Conservation (phyloP, 2,329 filamentous ascomycete genomes). For the Colletotrichum siamense region DNA sequence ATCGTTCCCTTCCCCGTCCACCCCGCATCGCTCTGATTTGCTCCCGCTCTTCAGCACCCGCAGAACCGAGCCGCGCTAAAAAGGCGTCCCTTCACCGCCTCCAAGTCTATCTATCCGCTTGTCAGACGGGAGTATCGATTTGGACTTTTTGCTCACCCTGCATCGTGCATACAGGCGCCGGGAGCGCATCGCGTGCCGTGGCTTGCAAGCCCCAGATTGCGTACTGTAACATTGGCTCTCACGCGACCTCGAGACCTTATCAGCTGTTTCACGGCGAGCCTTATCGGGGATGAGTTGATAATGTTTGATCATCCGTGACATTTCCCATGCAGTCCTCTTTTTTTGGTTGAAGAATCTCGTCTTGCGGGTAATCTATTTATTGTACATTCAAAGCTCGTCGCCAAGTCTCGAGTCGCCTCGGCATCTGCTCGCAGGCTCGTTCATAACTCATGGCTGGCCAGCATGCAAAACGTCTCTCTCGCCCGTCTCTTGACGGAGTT, state of each 20-base stretch:
- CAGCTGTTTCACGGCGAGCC: not conserved
- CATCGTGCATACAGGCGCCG: conserved; percentile 12
- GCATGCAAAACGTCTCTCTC: not conserved
- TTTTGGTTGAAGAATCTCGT: not conserved
- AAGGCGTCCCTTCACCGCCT: conserved; percentile 2
- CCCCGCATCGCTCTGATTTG: conserved; percentile 7
- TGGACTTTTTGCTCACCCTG: conserved; percentile 2
- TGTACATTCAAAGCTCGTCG: conserved; percentile 21
- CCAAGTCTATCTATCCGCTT: not conserved
- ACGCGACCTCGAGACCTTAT: not conserved
- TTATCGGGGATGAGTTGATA: not conserved
- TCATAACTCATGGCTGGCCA: conserved; percentile 12
- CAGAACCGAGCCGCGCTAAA: conserved; percentile 12
- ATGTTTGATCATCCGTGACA: not conserved
- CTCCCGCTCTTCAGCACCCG: conserved; percentile 1
- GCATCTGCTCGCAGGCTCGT: conserved; percentile 1
- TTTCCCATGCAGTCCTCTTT: not conserved
- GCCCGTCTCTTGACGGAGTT: not conserved
- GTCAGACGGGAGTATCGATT: not conserved
- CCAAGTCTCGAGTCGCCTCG: conserved; percentile 5
- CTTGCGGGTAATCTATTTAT: conserved; percentile 22
- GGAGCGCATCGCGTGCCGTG: not conserved
- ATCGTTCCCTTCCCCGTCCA: not conserved
- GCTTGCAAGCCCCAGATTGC: not conserved
- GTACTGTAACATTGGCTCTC: not conserved